phyloP scores from a whole-genome alignment of 2,329 filamentous ascomycete genomes.

The Fonsecaea multimorphosa region DNA sequence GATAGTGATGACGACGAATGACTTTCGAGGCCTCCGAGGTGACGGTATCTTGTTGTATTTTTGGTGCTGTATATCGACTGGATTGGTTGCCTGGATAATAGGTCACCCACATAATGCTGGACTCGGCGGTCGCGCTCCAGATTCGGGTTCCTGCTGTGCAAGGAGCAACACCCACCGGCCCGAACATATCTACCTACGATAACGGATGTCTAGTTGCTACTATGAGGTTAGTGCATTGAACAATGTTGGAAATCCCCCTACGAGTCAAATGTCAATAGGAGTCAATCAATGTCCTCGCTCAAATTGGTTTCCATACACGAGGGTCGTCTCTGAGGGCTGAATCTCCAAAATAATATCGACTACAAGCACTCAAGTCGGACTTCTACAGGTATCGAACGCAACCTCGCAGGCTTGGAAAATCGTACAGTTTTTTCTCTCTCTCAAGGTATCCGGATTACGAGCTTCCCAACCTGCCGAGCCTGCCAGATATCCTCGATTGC shows the following conservation, averaged over 20 bases:
- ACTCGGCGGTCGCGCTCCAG: not conserved
- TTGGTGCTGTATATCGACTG: not conserved
- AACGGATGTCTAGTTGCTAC: not conserved
- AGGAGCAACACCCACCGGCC: not conserved
- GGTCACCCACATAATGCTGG: not conserved
- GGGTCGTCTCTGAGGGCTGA: too few relatives aligned
- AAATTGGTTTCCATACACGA: not conserved
- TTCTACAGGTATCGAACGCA: not conserved
- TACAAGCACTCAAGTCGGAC: not conserved
- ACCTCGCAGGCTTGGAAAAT: too few relatives aligned
- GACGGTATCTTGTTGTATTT: not conserved
- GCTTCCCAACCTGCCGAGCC: slow-evolving; percentile 52
- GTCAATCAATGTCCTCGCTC: not conserved
- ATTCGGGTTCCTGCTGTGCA: not conserved
- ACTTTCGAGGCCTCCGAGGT: not conserved
- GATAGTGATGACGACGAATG: slow-evolving; percentile 32
- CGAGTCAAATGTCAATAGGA: not conserved
- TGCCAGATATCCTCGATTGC: slow-evolving; percentile 52
- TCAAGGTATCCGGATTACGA: slow-evolving; percentile 41
- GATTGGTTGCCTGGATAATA: not conserved
- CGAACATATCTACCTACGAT: not conserved
- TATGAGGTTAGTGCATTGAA: not conserved
- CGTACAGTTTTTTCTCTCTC: too few relatives aligned
- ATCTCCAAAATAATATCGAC: not conserved
- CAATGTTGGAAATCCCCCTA: not conserved